Evolutionary conservation across 495 filamentous ascomycete species (phyloP).

Genomic region (Annulohypoxylon nitens): DNA sequence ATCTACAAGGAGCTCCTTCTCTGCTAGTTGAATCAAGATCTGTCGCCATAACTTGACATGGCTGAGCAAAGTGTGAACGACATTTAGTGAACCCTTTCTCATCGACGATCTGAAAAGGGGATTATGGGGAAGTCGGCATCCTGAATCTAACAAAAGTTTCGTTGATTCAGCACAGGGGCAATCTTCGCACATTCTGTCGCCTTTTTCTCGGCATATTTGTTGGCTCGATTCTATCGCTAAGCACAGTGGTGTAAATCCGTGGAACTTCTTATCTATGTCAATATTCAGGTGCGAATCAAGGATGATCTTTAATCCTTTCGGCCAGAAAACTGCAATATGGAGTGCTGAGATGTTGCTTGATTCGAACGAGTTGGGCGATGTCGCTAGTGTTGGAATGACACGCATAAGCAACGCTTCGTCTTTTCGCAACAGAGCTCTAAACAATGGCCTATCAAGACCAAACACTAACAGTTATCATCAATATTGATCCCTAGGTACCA

Average conservation of each 20-base stretch:
- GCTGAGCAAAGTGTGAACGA: neutral
- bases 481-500: neutral
- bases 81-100: neutral
- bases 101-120: neutral
- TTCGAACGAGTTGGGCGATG: neutral
- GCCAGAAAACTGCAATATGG: conserved; percentile 1
- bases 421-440: neutral
- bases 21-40: neutral
- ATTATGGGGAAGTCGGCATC: neutral
- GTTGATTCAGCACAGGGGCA: conserved; percentile 3
- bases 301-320: neutral
- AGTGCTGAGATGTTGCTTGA: neutral
- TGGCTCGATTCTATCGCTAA: neutral
- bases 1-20: neutral
- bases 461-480: neutral
- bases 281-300: neutral
- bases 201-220: neutral
- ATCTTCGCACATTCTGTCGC: neutral
- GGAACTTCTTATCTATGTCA: neutral
- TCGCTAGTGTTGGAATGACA: neutral
- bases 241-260: neutral
- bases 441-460: neutral
- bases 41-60: conserved; percentile 16
- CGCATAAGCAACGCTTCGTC: neutral
- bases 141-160: neutral